phyloP scores from a whole-genome alignment of 768 basidiomycete species.

The Kwoniella bestiolae region DNA sequence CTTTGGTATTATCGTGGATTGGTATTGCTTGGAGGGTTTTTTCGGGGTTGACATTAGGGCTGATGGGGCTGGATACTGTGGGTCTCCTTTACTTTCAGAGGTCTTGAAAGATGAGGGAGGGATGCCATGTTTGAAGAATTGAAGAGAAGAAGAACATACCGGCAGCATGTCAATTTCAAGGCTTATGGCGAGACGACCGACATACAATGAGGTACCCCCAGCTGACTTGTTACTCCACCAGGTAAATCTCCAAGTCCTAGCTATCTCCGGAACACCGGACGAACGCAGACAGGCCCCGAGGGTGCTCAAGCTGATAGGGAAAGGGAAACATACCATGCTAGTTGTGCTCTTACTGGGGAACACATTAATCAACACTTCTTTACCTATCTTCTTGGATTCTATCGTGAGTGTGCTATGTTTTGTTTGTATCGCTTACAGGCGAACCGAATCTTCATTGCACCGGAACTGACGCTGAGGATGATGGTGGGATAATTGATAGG shows the following conservation, averaged over 20 bases:
- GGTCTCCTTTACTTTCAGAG: constrained; percentile 7
- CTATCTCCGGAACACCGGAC: constrained; percentile 41
- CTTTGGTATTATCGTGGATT: constrained; percentile 36
- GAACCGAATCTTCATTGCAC: background rate
- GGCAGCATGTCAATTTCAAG: no score
- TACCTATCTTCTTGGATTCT: constrained; percentile 49
- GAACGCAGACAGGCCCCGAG: constrained; percentile 41
- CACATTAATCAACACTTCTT: constrained; percentile 48
- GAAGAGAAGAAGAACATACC: no score
- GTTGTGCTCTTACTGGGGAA: constrained; percentile 49
- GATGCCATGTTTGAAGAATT: no score
- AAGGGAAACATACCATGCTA: constrained; percentile 50
- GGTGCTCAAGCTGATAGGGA: constrained; percentile 37
- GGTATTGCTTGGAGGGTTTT: constrained; percentile 43
- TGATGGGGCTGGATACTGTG: constrained; percentile 49
- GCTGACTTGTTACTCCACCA: constrained; percentile 6
- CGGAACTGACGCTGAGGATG: background rate
- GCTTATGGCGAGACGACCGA: no score
- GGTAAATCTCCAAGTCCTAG: constrained; percentile 52
- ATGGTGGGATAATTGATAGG: constrained; percentile 35
- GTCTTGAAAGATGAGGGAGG: no score
- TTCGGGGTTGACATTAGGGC: constrained; percentile 45
- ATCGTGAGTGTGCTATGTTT: constrained; percentile 29
- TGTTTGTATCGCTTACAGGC: background rate
- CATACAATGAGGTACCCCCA: no score